phyloP scores from a whole-genome alignment of 441 rosid genomes.

The Populus hybrid region DNA sequence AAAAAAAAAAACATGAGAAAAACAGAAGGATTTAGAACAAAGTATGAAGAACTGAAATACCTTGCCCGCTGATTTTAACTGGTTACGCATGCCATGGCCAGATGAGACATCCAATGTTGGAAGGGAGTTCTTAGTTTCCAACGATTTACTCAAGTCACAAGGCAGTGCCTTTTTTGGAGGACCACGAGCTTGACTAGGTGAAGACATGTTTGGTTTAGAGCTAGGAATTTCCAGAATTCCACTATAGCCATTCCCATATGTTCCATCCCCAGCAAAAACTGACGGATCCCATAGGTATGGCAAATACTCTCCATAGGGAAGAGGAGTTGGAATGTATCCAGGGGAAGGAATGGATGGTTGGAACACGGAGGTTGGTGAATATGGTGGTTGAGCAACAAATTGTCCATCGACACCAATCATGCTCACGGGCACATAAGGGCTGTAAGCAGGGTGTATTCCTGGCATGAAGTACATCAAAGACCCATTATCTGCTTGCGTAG shows the following conservation, averaged over 20 bases:
- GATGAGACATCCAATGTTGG: slow-evolving; percentile 11
- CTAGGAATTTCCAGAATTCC: slow-evolving; percentile 32
- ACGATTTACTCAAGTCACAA: slow-evolving; percentile 13
- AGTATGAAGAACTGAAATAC: slow-evolving; percentile 15
- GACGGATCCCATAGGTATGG: slow-evolving; percentile 40
- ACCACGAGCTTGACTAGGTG: slow-evolving; percentile 28
- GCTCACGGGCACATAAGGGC: slow-evolving; percentile 32
- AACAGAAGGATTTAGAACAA: slow-evolving; percentile 3
- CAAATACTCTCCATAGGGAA: slow-evolving; percentile 37
- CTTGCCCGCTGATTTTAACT: slow-evolving; percentile 37
- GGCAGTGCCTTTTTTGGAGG: not conserved
- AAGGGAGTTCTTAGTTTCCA: slow-evolving; percentile 25
- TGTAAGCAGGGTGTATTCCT: slow-evolving; percentile 38
- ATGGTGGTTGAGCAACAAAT: slow-evolving; percentile 32
- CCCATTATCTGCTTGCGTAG: slow-evolving; percentile 49
- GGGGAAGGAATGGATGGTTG: slow-evolving; percentile 30
- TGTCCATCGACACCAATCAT: slow-evolving; percentile 32
- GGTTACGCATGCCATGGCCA: slow-evolving; percentile 28
- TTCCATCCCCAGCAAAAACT: slow-evolving; percentile 16
- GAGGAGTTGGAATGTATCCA: slow-evolving; percentile 33
- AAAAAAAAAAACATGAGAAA: not conserved
- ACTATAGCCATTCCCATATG: slow-evolving; percentile 27
- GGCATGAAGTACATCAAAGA: slow-evolving; percentile 46
- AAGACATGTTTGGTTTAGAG: slow-evolving; percentile 35
- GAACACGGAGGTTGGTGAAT: slow-evolving; percentile 23